Evolutionary conservation across 2,329 filamentous ascomycete genomes (phyloP).

Genomic region (Coleophoma eucalyptorum): DNA sequence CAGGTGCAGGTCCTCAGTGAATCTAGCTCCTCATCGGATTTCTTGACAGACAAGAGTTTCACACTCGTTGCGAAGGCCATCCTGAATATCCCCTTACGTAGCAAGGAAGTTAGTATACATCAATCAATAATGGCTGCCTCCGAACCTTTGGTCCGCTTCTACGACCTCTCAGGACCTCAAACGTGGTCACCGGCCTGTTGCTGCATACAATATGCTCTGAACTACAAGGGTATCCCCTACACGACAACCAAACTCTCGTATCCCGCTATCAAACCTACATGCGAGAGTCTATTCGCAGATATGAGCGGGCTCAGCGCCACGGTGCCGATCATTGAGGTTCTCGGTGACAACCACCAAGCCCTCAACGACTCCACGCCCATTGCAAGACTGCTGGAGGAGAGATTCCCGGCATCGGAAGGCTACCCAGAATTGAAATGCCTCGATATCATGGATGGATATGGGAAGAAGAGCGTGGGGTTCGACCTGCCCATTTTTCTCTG

Average conservation of each 20-base stretch:
- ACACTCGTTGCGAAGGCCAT: too few species aligned
- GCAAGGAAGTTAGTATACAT: too few species aligned
- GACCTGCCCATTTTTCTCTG: slow-evolving; percentile 3
- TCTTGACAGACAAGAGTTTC: too few species aligned
- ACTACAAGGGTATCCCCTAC: slow-evolving; percentile 16
- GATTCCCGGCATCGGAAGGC: slow-evolving; percentile 11
- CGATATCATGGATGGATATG: slow-evolving; percentile 8
- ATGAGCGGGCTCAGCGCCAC: slow-evolving; percentile 10
- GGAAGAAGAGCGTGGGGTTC: background rate
- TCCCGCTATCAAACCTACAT: slow-evolving; percentile 13
- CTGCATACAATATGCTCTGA: slow-evolving; percentile 11
- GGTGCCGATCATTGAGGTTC: slow-evolving; percentile 16
- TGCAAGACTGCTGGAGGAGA: slow-evolving; percentile 13
- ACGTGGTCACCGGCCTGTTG: slow-evolving; percentile 15
- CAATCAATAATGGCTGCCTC: slow-evolving; percentile 4
- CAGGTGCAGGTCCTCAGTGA: too few species aligned
- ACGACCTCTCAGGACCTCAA: slow-evolving; percentile 17
- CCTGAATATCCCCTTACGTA: too few species aligned
- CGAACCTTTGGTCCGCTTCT: slow-evolving; percentile 15
- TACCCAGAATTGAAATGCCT: slow-evolving; percentile 11
- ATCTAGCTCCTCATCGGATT: too few species aligned
- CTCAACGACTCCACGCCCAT: slow-evolving; percentile 15
- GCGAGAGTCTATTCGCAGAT: slow-evolving; percentile 9
- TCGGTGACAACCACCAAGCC: slow-evolving; percentile 6
- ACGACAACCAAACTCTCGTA: slow-evolving; percentile 9